Percentiles rank a stretch among this genome's conserved stretches.
phyloP scores from a whole-genome alignment of 306 rosid species.

The Medicago truncatula region MtrunA17r5.0-ANR NC_053047.1:42126501-42127000 shows the following conservation, averaged over 20 bases:
- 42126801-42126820: slow-evolving; percentile 1
- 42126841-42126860: slow-evolving; percentile 33
- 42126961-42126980: slow-evolving; percentile 84
- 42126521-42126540: background rate
- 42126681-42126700: background rate
- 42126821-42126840: background rate
- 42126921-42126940: background rate
- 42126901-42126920: background rate
- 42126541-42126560: background rate
- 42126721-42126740: background rate
- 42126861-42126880: slow-evolving; percentile 5
- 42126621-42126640: background rate
- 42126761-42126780: background rate
- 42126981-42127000: slow-evolving; percentile 78
- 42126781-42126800: background rate
- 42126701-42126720: background rate
- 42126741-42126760: background rate
- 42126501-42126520: background rate
- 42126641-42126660: background rate
- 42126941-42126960: slow-evolving; percentile 61
- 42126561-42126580: background rate
- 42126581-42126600: background rate
- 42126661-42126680: slow-evolving; percentile 4
- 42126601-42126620: background rate
- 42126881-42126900: background rate